A percentile compares a stretch with the other conserved stretches of the same genome.
Conservation (phyloP, 2,329 filamentous ascomycete species). For the Cercospora beticola region DNA sequence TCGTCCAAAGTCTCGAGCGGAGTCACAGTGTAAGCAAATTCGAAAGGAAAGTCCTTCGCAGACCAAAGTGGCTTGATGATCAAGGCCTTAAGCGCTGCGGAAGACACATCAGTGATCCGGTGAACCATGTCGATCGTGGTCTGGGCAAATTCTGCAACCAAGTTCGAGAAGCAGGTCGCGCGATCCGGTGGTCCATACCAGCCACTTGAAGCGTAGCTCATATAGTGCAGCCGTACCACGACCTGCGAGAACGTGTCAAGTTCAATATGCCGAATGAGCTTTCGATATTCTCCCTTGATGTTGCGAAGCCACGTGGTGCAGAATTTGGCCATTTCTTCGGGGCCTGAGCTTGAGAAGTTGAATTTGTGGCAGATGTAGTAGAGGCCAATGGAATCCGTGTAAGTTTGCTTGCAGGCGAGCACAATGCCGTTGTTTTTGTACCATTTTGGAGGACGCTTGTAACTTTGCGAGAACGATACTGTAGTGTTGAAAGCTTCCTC, state of each 20-base stretch:
- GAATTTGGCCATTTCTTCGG: neutral
- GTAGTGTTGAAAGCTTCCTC: neutral
- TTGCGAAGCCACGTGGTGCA: neutral
- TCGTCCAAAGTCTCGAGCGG: neutral
- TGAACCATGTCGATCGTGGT: neutral
- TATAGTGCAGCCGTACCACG: neutral
- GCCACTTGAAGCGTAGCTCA: neutral
- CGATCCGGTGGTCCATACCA: neutral
- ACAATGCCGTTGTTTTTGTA: neutral
- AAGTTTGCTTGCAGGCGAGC: neutral
- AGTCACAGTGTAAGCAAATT: neutral
- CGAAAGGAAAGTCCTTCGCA: neutral
- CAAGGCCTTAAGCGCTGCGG: neutral
- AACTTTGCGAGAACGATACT: neutral
- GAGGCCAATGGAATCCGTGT: neutral
- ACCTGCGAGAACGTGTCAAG: neutral
- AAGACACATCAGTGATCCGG: neutral
- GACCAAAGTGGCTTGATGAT: neutral
- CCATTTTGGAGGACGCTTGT: neutral
- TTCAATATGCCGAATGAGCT: neutral
- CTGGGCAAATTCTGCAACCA: neutral
- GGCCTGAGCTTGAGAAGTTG: neutral
- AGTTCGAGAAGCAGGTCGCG: neutral
- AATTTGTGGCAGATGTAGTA: neutral
- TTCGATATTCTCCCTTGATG: neutral